Evolutionary conservation across 129 eudicot species (phyloP).

Genomic region (Escallonia herrerae): DNA sequence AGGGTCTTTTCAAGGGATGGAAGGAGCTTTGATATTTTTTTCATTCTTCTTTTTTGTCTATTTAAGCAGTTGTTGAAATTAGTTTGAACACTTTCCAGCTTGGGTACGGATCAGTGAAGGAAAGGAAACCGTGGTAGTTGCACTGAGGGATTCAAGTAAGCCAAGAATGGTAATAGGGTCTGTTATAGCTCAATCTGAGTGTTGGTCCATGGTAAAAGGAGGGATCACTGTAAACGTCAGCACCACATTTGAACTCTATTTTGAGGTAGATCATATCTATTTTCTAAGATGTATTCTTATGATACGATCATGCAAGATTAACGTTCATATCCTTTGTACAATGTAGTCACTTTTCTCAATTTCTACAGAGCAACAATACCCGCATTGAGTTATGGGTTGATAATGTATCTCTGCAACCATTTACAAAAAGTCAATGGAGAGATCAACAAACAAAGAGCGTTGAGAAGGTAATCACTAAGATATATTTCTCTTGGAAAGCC

Average conservation of each 20-base stretch:
- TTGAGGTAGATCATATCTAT: constrained; percentile 14
- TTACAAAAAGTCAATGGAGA: constrained; percentile 35
- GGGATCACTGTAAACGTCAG: constrained; percentile 14
- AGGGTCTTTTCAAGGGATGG: too few species aligned
- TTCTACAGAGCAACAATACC: constrained; percentile 20
- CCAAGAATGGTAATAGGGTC: constrained; percentile 13
- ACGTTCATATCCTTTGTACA: background rate
- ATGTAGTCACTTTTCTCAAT: background rate
- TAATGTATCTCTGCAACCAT: constrained; percentile 36
- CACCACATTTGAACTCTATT: too few species aligned
- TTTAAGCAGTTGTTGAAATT: too few species aligned
- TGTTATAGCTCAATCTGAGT: constrained; percentile 25
- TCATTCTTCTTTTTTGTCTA: too few species aligned
- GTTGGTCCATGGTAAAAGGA: constrained; percentile 50
- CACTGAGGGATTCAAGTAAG: background rate
- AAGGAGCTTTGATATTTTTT: too few species aligned
- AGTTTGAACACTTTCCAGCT: constrained; percentile 31
- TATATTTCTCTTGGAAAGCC: too few species aligned
- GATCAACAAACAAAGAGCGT: constrained; percentile 22
- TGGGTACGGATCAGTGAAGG: constrained; percentile 34
- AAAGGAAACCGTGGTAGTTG: constrained; percentile 21
- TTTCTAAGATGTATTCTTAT: background rate
- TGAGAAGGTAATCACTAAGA: constrained; percentile 27
- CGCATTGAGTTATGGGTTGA: constrained; percentile 30
- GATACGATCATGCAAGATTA: too few species aligned